Percentiles rank a stretch among this genome's conserved stretches.
Conservation (phyloP, 2,329 filamentous ascomycete species). For the Cryphonectria radicalis region DNA sequence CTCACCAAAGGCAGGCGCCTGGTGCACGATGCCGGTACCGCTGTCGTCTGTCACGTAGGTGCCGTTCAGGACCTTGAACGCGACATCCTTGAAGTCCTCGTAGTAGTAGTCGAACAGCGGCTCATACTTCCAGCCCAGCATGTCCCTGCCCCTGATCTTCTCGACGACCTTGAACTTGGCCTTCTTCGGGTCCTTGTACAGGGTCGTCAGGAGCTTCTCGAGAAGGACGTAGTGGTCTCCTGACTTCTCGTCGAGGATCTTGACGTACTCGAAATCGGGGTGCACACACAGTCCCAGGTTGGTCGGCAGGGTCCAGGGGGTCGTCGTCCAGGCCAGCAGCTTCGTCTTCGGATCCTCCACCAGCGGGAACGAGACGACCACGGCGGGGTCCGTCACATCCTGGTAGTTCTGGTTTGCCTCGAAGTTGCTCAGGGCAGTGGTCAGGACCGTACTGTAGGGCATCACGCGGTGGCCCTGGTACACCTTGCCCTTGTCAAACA, state of each 20-base stretch:
- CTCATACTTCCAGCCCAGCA: conserved; percentile 87
- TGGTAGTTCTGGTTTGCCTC: conserved; percentile 96
- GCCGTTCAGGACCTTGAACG: conserved; percentile 81
- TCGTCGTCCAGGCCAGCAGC: conserved; percentile 87
- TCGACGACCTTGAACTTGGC: conserved; percentile 85
- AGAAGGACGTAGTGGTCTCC: conserved; percentile 85
- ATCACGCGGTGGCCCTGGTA: conserved; percentile 92
- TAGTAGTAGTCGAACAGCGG: conserved; percentile 90
- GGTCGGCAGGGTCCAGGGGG: conserved; percentile 80
- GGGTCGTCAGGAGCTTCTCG: conserved; percentile 76
- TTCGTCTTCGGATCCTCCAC: conserved; percentile 74
- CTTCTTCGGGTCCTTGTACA: conserved; percentile 96
- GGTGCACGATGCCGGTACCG: conserved; percentile 93
- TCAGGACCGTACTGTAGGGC: conserved; percentile 91
- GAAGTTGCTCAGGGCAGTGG: conserved; percentile 89
- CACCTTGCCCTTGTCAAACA: conserved; percentile 87
- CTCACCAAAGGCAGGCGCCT: conserved; percentile 91
- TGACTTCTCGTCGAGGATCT: conserved; percentile 81
- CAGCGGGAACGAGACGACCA: conserved; percentile 87
- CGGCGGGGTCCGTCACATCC: conserved; percentile 86
- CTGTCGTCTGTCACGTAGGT: conserved; percentile 87
- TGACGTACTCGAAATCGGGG: conserved; percentile 80
- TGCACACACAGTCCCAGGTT: conserved; percentile 73
- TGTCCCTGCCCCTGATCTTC: conserved; percentile 79
- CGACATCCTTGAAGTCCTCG: conserved; percentile 83